Conservation (phyloP, 163 green algal genomes). For the Scenedesmus sp. region DNA sequence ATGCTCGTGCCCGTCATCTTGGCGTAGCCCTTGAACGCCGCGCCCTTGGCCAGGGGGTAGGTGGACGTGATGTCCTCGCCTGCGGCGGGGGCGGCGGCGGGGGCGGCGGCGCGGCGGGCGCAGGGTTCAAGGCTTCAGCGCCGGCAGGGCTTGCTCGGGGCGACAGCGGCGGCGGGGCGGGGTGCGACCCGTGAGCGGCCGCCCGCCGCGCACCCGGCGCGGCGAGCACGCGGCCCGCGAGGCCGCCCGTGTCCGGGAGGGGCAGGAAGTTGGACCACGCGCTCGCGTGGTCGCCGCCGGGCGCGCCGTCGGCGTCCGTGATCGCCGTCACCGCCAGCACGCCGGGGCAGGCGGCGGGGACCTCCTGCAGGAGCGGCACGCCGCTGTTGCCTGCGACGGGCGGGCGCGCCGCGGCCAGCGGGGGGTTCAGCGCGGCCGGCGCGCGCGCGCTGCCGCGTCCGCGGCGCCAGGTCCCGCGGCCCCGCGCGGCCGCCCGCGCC, state of each 20-base stretch:
- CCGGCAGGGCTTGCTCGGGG: no score
- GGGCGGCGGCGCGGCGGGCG: no score
- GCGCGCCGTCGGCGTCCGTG: not conserved
- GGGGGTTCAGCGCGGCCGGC: no score
- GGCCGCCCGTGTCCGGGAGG: conserved; percentile 2
- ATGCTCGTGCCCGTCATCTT: conserved; percentile 45
- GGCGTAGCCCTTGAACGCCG: conserved; percentile 30
- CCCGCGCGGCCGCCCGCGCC: no score
- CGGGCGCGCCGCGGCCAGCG: no score
- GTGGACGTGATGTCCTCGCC: conserved; percentile 40
- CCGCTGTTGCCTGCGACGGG: conserved; percentile 20
- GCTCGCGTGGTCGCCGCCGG: not conserved
- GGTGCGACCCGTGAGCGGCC: no score
- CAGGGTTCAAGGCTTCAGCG: no score
- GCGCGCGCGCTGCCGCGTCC: no score
- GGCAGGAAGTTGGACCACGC: conserved; percentile 38
- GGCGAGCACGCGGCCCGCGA: conserved; percentile 11
- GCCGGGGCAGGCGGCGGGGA: conserved; percentile 14
- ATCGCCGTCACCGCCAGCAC: conserved; percentile 19
- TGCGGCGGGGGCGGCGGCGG: not conserved
- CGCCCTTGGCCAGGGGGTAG: conserved; percentile 9
- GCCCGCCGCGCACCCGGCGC: conserved; percentile 10
- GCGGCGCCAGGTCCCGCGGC: no score
- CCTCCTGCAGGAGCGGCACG: not conserved
- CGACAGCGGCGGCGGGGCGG: no score